Evolutionary conservation across 176 grass and related monocot species (phyloP), one percentile per base, ranked within the genome.

Genomic region (Cocos nucifera): DNA sequence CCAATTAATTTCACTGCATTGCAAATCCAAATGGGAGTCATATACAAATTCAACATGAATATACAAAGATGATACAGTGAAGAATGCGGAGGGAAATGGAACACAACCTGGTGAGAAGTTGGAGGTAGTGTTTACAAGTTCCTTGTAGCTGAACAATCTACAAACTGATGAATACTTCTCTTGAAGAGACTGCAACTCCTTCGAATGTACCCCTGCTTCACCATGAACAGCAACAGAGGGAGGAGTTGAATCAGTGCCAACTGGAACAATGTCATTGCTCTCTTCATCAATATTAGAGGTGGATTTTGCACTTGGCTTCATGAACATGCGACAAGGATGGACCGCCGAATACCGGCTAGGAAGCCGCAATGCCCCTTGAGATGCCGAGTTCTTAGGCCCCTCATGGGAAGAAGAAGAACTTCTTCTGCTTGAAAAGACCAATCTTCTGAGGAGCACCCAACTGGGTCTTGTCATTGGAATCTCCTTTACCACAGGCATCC

Each of bases 1-100:
- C 94, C 94, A 54, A 93, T 89, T 50, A 98, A 67, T 60, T 92
- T 98, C 35, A 83, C 94, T 98, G 69, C 73, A 75, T 76, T 64
- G 23, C 7, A 28, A 66, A 56, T 21, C 9, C 35, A 44, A 44
- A 44, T 44, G 35, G 9, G 35, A 44, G 14, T 44, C 35, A 12
- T 6, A 44, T 44, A 44, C 35, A 12, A 12, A 44, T 12, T 44
- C 8, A 12, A 44, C 35, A 2, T 12, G 35, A 44, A 2, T 44
- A 44, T 44, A 44, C 35, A 44, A 44, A 44, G 35, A 12, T 12
- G 2, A 44, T 12, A 2, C 14, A 14, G 9, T 44, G 35, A 44
- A 44, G 35, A 44, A 44, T 44, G 35, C 3, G 35, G 35, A 44
- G 53, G 44, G 54, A 70, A 73, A 50, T 73, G 35, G 35, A 44